Evolutionary conservation across 305 asterid genomes (phyloP).

Genomic region (Solanum hybrid): DNA sequence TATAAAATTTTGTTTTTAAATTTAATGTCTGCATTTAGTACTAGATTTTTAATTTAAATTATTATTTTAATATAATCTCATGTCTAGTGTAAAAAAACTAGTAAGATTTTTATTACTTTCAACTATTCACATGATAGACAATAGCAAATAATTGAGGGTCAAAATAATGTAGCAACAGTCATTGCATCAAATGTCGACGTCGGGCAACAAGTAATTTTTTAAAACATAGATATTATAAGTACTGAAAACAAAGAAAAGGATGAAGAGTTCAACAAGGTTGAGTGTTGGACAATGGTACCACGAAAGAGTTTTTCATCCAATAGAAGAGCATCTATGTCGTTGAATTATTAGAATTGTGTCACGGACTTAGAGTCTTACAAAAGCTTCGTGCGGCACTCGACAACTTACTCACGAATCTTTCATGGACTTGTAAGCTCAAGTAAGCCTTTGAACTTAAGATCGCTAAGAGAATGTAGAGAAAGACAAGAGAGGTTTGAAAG

Average conservation of each 20-base stretch:
- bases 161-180: neutral
- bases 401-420: neutral
- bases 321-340: neutral
- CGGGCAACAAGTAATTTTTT: neutral
- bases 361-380: too few relatives aligned
- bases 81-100: neutral
- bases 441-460: neutral
- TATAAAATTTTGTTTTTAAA: neutral
- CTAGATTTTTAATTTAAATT: neutral
- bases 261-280: neutral
- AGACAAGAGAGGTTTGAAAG: neutral
- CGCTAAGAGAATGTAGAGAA: neutral
- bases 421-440: neutral
- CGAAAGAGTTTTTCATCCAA: neutral
- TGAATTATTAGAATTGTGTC: neutral
- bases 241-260: neutral
- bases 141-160: neutral
- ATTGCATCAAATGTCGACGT: neutral
- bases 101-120: neutral
- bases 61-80: neutral
- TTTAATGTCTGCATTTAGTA: neutral
- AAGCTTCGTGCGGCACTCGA: too few relatives aligned
- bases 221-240: neutral
- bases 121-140: neutral
- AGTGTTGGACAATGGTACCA: neutral